Evolutionary conservation across 2,329 filamentous ascomycete species (phyloP), one percentile per base, ranked within the genome.

Genomic region (Drechslera avenae): DNA sequence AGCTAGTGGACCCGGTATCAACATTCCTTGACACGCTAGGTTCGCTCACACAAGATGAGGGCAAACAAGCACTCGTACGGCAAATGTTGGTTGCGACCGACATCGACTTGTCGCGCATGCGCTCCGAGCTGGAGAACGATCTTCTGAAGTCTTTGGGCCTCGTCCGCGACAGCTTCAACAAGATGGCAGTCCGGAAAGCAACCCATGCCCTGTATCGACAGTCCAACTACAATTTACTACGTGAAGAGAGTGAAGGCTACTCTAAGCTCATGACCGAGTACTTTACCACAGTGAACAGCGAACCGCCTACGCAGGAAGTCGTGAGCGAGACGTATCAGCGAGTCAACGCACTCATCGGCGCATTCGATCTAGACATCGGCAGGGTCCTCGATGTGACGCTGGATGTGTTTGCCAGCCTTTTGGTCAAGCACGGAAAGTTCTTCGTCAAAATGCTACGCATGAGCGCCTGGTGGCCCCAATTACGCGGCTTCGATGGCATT

Each of bases 221-320:
- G 74, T 91, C 93, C 12, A 97, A 96, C 73, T 97, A 96, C 79
- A 99, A 99, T 66, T 78, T 99, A 6, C 79, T 99, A 16, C 87
- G 94, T 36, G 94, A 99, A 76, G 94, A 99, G 74, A 91, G 91
- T 0, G 94, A 99, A 75, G 94, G 95, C 33, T 99, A 96, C 70
- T 92, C 94, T 0, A 99, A 99, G 73, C 84, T 99, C 39, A 86
- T 96, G 53, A 97, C 93, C 0, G 94, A 99, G 72, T 86, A 97
- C 26, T 99, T 97, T 74, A 93, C 91, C 6, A 95, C 89, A 0
- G 90, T 89, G 64, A 87, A 86, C 62, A 85, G 83, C 54, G 85
- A 88, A 46, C 85, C 86, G 17, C 87, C 88, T n/a, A 86, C 86
- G 2, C 84, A 84, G 45, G 88, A 91, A 55, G 83, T 89, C 30